Conservation (phyloP, 768 basidiomycete genomes). For the Clitopilus hobsonii region DNA sequence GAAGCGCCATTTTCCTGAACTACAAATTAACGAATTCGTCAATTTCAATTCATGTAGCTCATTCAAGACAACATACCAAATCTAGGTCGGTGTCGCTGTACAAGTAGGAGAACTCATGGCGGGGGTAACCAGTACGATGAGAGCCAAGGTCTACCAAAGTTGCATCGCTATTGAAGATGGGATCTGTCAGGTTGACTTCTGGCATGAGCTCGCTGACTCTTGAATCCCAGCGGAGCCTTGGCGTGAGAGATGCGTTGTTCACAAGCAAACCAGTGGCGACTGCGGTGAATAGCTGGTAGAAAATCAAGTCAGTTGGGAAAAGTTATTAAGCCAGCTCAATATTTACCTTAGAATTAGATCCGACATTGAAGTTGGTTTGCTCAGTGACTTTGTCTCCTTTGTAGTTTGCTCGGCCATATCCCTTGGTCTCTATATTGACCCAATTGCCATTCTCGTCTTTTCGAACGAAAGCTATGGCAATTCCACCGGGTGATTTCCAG, state of each 20-base stretch:
- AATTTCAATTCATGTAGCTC: not conserved
- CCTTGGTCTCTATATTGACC: slow-evolving; percentile 14
- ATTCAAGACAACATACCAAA: slow-evolving; percentile 4
- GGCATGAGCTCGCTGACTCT: slow-evolving; percentile 20
- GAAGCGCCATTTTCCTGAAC: slow-evolving; percentile 14
- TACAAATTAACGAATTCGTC: not conserved
- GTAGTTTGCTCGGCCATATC: slow-evolving; percentile 8
- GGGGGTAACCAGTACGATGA: slow-evolving; percentile 22
- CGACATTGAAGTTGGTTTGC: slow-evolving; percentile 5
- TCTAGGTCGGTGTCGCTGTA: slow-evolving; percentile 2
- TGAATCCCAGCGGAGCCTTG: slow-evolving; percentile 17
- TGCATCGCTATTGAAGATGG: slow-evolving; percentile 12
- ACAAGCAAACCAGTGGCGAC: slow-evolving; percentile 20
- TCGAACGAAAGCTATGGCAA: slow-evolving; percentile 10
- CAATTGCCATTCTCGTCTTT: slow-evolving; percentile 6
- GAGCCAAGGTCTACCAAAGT: slow-evolving; percentile 21
- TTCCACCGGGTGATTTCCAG: slow-evolving; percentile 10
- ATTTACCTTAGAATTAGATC: slow-evolving; percentile 14
- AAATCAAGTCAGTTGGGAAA: not conserved
- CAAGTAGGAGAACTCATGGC: slow-evolving; percentile 13
- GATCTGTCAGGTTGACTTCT: slow-evolving; percentile 18
- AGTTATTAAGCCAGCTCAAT: not conserved
- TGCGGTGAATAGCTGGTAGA: slow-evolving; percentile 17
- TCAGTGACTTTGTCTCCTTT: not conserved
- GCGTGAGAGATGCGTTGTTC: slow-evolving; percentile 17